Percentiles rank a stretch among this genome's conserved stretches.
Conservation (phyloP, 305 asterid genomes). For the Galium porrigens region DNA sequence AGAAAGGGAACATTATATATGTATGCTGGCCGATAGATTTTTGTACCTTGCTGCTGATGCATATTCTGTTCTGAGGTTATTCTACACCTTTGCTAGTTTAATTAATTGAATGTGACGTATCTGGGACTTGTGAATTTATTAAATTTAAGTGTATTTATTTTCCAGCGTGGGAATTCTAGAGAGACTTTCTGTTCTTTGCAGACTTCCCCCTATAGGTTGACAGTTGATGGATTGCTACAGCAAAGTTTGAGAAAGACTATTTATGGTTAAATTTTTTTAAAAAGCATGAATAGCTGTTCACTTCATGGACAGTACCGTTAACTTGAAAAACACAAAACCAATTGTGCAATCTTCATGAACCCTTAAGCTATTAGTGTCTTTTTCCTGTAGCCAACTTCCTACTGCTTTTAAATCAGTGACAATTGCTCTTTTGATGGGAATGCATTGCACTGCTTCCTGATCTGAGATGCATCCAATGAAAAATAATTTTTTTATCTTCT, state of each 20-base stretch:
- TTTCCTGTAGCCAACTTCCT: neutral
- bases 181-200: neutral
- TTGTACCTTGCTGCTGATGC: constrained; percentile 97
- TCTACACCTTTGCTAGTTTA: constrained; percentile 15
- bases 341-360: neutral
- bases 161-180: neutral
- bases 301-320: neutral
- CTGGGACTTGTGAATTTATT: neutral
- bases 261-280: too few species aligned
- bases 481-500: neutral
- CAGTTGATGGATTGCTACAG: neutral
- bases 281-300: neutral
- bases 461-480: neutral
- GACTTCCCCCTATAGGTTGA: neutral
- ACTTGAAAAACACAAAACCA: neutral
- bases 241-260: neutral
- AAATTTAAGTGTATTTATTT: neutral
- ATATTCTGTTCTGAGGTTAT: constrained; percentile 75
- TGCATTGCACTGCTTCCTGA: neutral
- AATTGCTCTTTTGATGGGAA: neutral
- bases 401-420: neutral
- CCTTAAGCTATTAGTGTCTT: neutral
- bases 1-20: constrained; percentile 67
- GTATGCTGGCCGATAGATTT: constrained; percentile 72
- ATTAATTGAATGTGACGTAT: neutral